These are phyloP conservation scores for Mycosarcoma mackinlayi DNA, from an alignment of 1,284 basidiomycete genomes.

Conservation along the genomic window DNA sequence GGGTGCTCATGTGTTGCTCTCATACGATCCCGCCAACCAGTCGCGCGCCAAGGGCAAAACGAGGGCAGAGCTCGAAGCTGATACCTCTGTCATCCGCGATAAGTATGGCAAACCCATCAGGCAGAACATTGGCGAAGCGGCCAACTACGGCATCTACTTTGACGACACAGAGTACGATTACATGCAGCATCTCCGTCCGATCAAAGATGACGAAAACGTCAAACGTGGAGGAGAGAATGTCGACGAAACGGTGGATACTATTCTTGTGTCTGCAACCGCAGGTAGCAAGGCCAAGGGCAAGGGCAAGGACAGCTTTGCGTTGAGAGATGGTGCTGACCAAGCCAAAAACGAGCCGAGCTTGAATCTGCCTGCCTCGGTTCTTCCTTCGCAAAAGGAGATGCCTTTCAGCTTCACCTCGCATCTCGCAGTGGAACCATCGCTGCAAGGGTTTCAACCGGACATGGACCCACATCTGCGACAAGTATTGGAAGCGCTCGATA, in stretches of 20 bases:
- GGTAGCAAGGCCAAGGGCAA: conserved; percentile 51
- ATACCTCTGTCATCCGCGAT: conserved; percentile 74
- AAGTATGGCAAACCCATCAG: conserved; percentile 41
- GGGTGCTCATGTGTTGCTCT: conserved; percentile 86
- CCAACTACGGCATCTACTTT: conserved; percentile 90
- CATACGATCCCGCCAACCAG: conserved; percentile 74
- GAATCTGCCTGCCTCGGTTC: conserved; percentile 76
- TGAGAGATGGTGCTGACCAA: conserved; percentile 38
- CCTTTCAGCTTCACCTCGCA: conserved; percentile 41
- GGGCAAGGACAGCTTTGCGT: conserved; percentile 41
- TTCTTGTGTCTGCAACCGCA: conserved; percentile 40
- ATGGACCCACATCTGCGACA: conserved; percentile 97
- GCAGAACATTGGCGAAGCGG: conserved; percentile 80
- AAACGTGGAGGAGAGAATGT: conserved; percentile 57
- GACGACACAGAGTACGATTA: conserved; percentile 99
- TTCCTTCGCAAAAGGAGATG: conserved; percentile 53
- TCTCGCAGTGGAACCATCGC: conserved; percentile 46
- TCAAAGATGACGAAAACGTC: conserved; percentile 57
- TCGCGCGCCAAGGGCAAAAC: conserved; percentile 76
- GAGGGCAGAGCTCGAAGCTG: conserved; percentile 77
- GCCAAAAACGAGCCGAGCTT: conserved; percentile 18
- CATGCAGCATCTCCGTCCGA: conserved; percentile 85
- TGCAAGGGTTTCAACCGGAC: conserved; percentile 88
- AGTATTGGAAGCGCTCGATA: conserved; percentile 91
- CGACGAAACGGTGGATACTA: conserved; percentile 59